Percentiles rank a stretch among this genome's conserved stretches.
Conservation (phyloP, 805 yeast genomes). For the Schizosaccharomyces octosporus region DNA sequence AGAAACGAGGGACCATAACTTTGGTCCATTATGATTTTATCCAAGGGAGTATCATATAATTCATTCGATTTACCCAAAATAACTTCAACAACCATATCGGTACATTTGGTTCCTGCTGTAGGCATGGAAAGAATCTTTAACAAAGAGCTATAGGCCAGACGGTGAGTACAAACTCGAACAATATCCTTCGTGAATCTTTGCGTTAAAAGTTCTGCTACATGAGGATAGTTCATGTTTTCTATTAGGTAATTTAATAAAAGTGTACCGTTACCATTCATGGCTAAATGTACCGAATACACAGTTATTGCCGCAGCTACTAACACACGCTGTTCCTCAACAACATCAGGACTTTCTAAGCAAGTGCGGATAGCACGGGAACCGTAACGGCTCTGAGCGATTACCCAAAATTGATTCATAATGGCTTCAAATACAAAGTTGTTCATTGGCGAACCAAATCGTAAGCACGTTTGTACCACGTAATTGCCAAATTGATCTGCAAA, state of each 20-base stretch:
- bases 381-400: conserved; percentile 65
- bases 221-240: conserved; percentile 48
- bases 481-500: conserved; percentile 93
- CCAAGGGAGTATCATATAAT: not conserved
- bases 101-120: not conserved
- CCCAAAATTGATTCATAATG: conserved; percentile 50
- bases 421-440: conserved; percentile 74
- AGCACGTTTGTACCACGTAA: conserved; percentile 81
- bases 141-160: not conserved
- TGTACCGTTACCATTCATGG: conserved; percentile 69
- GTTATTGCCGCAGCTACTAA: conserved; percentile 58
- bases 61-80: not conserved
- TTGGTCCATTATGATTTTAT: not conserved
- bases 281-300: conserved; percentile 51
- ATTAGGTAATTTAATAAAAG: conserved; percentile 78
- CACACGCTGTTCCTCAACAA: conserved; percentile 40
- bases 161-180: not conserved
- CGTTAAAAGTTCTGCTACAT: not conserved
- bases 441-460: conserved; percentile 72
- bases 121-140: not conserved
- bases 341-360: conserved; percentile 57
- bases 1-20: not conserved
- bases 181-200: not conserved
- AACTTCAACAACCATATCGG: not conserved
- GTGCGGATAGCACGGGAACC: conserved; percentile 92